These are phyloP conservation scores for Piper betle DNA, from an alignment of 164 flowering plant species.

Conservation along the genomic window DNA sequence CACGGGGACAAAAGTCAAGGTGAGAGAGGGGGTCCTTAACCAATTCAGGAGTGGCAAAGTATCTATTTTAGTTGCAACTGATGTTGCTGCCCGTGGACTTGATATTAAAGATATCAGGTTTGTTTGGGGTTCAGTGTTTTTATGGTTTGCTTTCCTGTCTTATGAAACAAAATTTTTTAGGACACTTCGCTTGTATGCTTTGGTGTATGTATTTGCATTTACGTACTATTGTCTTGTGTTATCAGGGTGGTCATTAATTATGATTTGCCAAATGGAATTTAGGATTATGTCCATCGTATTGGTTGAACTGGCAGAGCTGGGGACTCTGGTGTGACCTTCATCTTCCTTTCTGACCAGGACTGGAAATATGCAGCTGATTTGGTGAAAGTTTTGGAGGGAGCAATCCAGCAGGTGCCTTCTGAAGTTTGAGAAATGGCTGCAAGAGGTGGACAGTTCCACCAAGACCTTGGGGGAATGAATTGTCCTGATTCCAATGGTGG, in stretches of 20 bases:
- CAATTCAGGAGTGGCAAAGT: conserved; percentile 71
- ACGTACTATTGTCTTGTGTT: not conserved
- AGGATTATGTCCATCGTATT: no score
- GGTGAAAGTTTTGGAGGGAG: conserved; percentile 74
- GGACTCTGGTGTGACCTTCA: conserved; percentile 53
- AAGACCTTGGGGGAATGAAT: conserved; percentile 35
- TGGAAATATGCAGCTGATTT: conserved; percentile 80
- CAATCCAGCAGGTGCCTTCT: conserved; percentile 81
- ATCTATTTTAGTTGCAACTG: conserved; percentile 34
- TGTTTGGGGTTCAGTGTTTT: not conserved
- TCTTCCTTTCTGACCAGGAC: conserved; percentile 86
- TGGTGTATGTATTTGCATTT: not conserved
- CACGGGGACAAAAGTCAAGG: conserved; percentile 90
- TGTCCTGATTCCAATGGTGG: conserved; percentile 21
- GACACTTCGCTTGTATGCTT: not conserved
- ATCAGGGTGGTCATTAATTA: conserved; percentile 15
- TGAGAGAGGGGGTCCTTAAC: conserved; percentile 87
- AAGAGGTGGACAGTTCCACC: conserved; percentile 38
- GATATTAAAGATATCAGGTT: conserved; percentile 77
- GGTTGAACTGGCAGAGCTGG: no score
- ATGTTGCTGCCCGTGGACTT: no score
- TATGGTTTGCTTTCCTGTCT: not conserved
- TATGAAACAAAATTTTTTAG: not conserved
- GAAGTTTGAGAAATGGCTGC: conserved; percentile 64
- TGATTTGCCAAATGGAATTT: no score